Conservation (phyloP, 2,329 filamentous ascomycete species). For the Fusarium nelsonii region DNA sequence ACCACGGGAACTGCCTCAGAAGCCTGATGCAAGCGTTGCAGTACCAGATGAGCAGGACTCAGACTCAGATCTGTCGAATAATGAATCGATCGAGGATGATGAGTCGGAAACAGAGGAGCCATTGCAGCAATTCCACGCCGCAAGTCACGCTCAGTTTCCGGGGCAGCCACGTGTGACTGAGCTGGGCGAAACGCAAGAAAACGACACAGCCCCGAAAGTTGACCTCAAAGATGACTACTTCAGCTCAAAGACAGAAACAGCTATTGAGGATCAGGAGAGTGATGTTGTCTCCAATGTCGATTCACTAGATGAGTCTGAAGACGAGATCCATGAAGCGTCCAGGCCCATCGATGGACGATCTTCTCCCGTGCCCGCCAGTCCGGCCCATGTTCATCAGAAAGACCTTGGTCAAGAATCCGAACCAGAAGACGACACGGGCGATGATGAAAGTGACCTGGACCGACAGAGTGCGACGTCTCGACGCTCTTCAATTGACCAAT, state of each 20-base stretch:
- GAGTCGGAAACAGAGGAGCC: slow-evolving; percentile 3
- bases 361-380: neutral
- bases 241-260: neutral
- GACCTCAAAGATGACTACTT: neutral
- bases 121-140: neutral
- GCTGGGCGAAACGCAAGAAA: neutral
- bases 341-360: neutral
- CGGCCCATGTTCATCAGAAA: neutral
- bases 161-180: slow-evolving; percentile 3
- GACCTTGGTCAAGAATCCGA: neutral
- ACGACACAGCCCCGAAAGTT: neutral
- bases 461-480: slow-evolving; percentile 5
- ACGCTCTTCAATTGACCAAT: neutral
- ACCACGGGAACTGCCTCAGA: slow-evolving; percentile 19
- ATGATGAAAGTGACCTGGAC: neutral
- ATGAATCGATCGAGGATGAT: slow-evolving; percentile 9
- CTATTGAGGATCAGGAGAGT: neutral
- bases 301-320: slow-evolving; percentile 9
- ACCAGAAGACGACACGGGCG: slow-evolving; percentile 1
- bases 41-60: neutral
- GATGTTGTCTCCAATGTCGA: slow-evolving; percentile 2
- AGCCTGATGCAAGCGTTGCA: neutral
- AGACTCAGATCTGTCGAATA: slow-evolving; percentile 8
- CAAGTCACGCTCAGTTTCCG: neutral
- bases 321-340: neutral